Conservation (phyloP, 2,329 filamentous ascomycete species). For the Aspergillus jensenii region DNA sequence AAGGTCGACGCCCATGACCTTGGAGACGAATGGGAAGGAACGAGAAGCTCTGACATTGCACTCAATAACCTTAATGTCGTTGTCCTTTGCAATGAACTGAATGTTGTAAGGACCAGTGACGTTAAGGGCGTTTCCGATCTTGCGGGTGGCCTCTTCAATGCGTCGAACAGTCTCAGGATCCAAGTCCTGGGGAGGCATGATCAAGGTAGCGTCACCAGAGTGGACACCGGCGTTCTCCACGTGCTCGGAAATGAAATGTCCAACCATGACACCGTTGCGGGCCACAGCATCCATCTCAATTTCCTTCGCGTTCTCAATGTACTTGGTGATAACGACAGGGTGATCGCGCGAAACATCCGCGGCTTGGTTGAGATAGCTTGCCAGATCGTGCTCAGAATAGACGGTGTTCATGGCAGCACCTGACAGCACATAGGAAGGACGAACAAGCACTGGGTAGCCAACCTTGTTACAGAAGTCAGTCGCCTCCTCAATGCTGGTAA, state of each 20-base stretch:
- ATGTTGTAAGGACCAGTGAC: slow-evolving; percentile 98
- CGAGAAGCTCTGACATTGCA: slow-evolving; percentile 96
- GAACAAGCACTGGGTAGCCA: slow-evolving; percentile 88
- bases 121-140: slow-evolving; percentile 92
- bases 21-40: slow-evolving; percentile 97
- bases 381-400: slow-evolving; percentile 90
- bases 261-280: slow-evolving; percentile 81
- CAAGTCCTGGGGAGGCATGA: slow-evolving; percentile 90
- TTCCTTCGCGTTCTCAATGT: slow-evolving; percentile 98
- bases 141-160: slow-evolving; percentile 91
- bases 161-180: slow-evolving; percentile 82
- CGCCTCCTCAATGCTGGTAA: slow-evolving; percentile 92
- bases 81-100: slow-evolving; percentile 99
- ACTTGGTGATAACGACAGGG: slow-evolving; percentile 98
- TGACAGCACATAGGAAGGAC: slow-evolving; percentile 94
- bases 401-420: slow-evolving; percentile 99
- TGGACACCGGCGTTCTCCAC: slow-evolving; percentile 98
- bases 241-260: slow-evolving; percentile 97
- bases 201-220: slow-evolving; percentile 94
- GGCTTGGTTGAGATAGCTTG: slow-evolving; percentile 84
- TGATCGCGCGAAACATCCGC: slow-evolving; percentile 91
- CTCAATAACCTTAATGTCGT: slow-evolving; percentile 99
- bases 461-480: slow-evolving; percentile 83
- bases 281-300: slow-evolving; percentile 99
- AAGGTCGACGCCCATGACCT: slow-evolving; percentile 95